Evolutionary conservation across 441 rosid species (phyloP), one percentile per base, ranked within the genome.

Genomic region (Croton laevigatus): DNA sequence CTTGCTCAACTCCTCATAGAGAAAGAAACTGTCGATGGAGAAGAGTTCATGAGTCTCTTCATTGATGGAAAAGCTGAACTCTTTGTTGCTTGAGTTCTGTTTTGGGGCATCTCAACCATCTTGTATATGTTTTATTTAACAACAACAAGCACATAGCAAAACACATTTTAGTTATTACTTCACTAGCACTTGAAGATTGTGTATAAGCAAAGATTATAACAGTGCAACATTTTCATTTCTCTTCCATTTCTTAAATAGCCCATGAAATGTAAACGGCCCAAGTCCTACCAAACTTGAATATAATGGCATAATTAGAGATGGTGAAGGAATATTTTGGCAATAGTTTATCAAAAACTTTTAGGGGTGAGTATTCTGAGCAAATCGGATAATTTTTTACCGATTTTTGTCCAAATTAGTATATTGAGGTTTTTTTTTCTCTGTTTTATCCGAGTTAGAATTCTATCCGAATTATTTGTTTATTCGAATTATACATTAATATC

Each of bases 21-120:
- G 82, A 89, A 89, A 74, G 96, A 93, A 85, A 87, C 93, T 10
- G 97, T 88, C 6, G 96, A 91, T 53, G 94, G 98, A 27, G 96
- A 93, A 82, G 96, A 89, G 87, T 91, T 88, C 75, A 86, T 87
- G 97, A 89, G 97, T 76, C 91, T 89, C 69, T 93, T 91, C 81
- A 89, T 93, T 71, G 94, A 91, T 60, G 97, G 96, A 65, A 82
- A 91, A 79, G 96, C 96, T 49, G 93, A 93, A 83, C 81, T 87
- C 1, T 88, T 67, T 77, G 84, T 89, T 69, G 69, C 83, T 63
- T 88, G 76, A 86, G 66, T 71, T 9, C 59, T 37, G 32, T 14
- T 55, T 3, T 11, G 8, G 49, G 2, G 59, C 38, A 61, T 62
- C 59, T 19, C 66, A 59, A 63, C 20, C 42, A 12, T 37, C 64